These are phyloP conservation scores for Quercus cerris DNA, from an alignment of 306 rosid species.

Conservation along the genomic window DNA sequence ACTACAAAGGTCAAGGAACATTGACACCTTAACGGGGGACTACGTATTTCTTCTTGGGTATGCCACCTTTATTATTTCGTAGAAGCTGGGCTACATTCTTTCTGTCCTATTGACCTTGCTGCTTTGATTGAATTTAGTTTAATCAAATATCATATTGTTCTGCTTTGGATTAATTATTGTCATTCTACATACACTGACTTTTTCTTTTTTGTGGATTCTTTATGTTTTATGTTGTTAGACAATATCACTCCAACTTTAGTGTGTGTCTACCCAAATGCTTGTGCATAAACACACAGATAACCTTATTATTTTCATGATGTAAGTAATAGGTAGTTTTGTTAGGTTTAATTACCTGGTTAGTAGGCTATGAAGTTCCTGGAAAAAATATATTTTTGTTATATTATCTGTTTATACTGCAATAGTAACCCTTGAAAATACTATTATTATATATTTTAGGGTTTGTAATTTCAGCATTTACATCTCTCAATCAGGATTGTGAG, in stretches of 20 bases:
- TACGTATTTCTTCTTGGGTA: slow-evolving; percentile 35
- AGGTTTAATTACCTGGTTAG: too few species aligned
- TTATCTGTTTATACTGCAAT: too few species aligned
- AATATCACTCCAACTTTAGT: not conserved
- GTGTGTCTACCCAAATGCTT: not conserved
- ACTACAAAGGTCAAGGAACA: slow-evolving; percentile 24
- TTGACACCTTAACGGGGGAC: slow-evolving; percentile 25
- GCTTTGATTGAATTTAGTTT: not conserved
- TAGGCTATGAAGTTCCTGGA: too few species aligned
- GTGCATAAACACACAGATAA: too few species aligned
- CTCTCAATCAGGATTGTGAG: not conserved
- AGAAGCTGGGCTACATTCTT: not conserved
- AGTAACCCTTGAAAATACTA: too few species aligned
- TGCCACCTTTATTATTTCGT: not conserved
- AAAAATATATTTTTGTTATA: too few species aligned
- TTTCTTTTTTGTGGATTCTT: not conserved
- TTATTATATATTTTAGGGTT: too few species aligned
- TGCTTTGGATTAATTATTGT: not conserved
- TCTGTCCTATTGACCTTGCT: not conserved
- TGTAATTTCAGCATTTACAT: too few species aligned
- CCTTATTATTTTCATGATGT: too few species aligned
- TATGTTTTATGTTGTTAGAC: not conserved
- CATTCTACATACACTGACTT: not conserved
- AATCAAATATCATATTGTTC: not conserved
- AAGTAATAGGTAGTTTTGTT: too few species aligned